Evolutionary conservation across 495 filamentous ascomycete species (phyloP), one percentile per base, ranked within the genome.

Genomic region (Choiromyces venosus): DNA sequence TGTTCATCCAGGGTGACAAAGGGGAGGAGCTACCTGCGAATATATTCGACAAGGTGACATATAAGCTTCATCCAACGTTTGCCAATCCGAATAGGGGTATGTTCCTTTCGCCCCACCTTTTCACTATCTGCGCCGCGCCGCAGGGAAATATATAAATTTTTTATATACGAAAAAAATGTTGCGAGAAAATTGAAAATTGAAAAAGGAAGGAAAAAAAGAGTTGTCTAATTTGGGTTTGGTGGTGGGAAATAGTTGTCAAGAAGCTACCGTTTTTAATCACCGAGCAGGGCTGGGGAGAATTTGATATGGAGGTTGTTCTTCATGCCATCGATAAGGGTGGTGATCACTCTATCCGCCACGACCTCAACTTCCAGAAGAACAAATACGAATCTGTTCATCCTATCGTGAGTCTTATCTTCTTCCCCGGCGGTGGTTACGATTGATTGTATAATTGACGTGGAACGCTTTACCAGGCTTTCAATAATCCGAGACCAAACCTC

Each of bases 231-330:
- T 29, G 12, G 67, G 67, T 35, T 37, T 67, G 35, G 18, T 18
- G 21, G 44, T 36, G 52, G 65, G 65, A 65, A 37, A 71, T 77
- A 96, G 93, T 88, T 9, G 87, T 94, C 85, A 90, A 89, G 79
- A 89, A 89, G 46, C 90, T 93, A 0, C 95, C 95, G 0, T 99
- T 98, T 85, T 87, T 88, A 36, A 95, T 97, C 82, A 84, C 88
- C 69, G 96, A 99, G 83, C 90, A 96, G 83, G 96, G 96, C 78
- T 99, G 96, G 96, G 96, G 96, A 79, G 96, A 99, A 84, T 99
- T 99, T 81, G 96, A 98, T 80, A 94, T 98, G 92, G 85, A 86
- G 37, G 94, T 98, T 74, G 86, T 90, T 68, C 85, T 96, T 38
- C 89, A 87, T 76, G 89, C 88, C n/a, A 88, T 90, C 36, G 92